Conservation (phyloP, 345 rosid species). For the Camelina sativa region DNA sequence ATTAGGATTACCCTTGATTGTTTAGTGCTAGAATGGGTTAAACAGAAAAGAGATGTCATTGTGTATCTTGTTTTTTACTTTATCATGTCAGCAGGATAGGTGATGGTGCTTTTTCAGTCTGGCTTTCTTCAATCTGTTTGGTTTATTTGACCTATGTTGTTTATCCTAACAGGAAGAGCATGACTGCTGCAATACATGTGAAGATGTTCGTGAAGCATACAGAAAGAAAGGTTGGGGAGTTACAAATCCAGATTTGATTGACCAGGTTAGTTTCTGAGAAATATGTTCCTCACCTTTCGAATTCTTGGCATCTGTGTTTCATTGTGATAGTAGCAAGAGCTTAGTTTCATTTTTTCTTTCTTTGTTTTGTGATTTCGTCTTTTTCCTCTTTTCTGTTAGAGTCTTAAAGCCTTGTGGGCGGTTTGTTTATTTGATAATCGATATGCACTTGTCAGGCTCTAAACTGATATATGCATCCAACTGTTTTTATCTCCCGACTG, state of each 20-base stretch:
- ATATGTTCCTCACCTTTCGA: not conserved
- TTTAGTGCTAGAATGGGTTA: constrained; percentile 23
- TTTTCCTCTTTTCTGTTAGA: constrained; percentile 1
- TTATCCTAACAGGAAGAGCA: constrained; percentile 61
- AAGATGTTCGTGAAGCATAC: constrained; percentile 96
- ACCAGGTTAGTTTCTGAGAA: constrained; percentile 64
- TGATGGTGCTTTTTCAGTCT: not conserved
- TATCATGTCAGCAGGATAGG: not conserved
- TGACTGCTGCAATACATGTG: constrained; percentile 85
- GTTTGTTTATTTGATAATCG: not conserved
- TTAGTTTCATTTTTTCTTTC: not conserved
- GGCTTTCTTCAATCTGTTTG: not conserved
- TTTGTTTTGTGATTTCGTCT: not conserved
- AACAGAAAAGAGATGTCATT: constrained; percentile 10
- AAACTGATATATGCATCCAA: not conserved
- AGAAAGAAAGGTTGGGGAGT: constrained; percentile 94
- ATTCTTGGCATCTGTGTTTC: not conserved
- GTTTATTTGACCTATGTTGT: constrained; percentile 6
- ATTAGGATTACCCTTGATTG: not conserved
- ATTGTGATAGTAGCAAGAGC: not conserved
- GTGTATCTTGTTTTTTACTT: not conserved
- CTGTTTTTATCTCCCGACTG: not conserved
- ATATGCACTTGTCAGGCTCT: not conserved
- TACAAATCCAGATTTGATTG: constrained; percentile 78
- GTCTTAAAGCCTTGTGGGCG: not conserved